phyloP scores from a whole-genome alignment of 768 basidiomycete genomes.

The Tylopilus cervinicoccineus region DNA sequence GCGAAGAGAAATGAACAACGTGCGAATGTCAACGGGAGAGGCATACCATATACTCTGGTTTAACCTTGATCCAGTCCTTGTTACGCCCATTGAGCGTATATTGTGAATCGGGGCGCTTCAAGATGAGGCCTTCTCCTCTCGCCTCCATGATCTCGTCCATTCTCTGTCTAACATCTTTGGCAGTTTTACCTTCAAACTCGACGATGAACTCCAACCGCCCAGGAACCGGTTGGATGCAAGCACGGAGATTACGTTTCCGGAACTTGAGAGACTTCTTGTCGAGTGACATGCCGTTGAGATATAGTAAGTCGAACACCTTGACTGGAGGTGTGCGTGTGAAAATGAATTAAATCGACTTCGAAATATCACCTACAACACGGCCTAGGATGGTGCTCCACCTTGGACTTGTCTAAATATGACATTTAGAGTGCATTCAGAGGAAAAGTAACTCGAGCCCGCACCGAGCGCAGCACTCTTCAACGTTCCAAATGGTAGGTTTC shows the following conservation, averaged over 20 bases:
- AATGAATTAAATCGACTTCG: neutral
- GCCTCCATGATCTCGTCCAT: slow-evolving; percentile 83
- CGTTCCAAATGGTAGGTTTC: slow-evolving; percentile 88
- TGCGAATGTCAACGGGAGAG: neutral
- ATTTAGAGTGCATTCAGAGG: neutral
- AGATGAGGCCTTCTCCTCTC: slow-evolving; percentile 89
- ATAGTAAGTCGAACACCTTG: slow-evolving; percentile 94
- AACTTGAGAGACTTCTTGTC: slow-evolving; percentile 66
- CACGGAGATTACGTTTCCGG: slow-evolving; percentile 73
- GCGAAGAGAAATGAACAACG: neutral
- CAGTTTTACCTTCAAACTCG: slow-evolving; percentile 70
- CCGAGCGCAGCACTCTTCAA: slow-evolving; percentile 91
- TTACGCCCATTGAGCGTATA: slow-evolving; percentile 88
- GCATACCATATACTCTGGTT: slow-evolving; percentile 82
- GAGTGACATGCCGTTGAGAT: slow-evolving; percentile 79
- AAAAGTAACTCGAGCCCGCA: slow-evolving; percentile 29
- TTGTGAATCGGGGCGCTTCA: slow-evolving; percentile 78
- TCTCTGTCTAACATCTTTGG: slow-evolving; percentile 72
- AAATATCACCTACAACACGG: slow-evolving; percentile 74
- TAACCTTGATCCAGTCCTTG: slow-evolving; percentile 93
- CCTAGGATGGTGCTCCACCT: slow-evolving; percentile 67
- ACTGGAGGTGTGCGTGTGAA: slow-evolving; percentile 45
- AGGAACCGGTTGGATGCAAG: slow-evolving; percentile 60
- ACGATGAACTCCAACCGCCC: slow-evolving; percentile 80
- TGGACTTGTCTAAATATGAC: slow-evolving; percentile 54